Evolutionary conservation across 768 basidiomycete genomes (phyloP), one percentile per base, ranked within the genome.

Genomic region (Dendrothele bispora): DNA sequence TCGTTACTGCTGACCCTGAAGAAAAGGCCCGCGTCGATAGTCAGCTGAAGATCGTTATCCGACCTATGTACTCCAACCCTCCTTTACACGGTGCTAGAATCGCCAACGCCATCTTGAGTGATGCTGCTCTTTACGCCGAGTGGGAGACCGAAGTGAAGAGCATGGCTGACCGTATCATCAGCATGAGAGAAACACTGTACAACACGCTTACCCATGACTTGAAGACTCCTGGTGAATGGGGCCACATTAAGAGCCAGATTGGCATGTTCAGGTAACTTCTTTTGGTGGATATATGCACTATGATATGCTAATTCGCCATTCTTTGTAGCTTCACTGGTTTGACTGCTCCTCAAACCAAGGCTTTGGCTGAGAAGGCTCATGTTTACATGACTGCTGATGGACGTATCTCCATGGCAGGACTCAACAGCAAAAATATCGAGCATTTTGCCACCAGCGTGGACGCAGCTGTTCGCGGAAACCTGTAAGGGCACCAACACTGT

Each of bases 21-120:
- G 91, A 91, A 70, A 89, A 83, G 68, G 85, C 83, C 26, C 85
- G 92, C 39, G 84, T 98, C 34, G 89, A 95, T 68, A 91, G 86
- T 65, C 97, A 98, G 69, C 71, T 98, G 62, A 94, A 95, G 76
- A 97, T 98, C 52, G 71, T 98, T 52, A 86, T 97, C 55, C 86
- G 97, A 11, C 93, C 94, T 34, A 86, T 98, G 84, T 98, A 98
- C 75, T 98, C 95, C 44, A 99, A 98, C 79, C 95, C 97, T 49
- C 97, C 95, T 15, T 63, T 88, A 27, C 88, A 92, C 60, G 93
- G 93, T 54, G 91, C 94, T 30, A 80, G 87, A 39, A 86, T 97
- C 59, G 93, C 90, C 50, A 83, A 77, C 62, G 78, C 88, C 32
- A 95, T 99, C 55, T 73, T 99, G 38, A 81, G 83, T 49, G 80